Conservation (phyloP, 192 early-diverging fungal species). For the Backusella australiensis region DNA sequence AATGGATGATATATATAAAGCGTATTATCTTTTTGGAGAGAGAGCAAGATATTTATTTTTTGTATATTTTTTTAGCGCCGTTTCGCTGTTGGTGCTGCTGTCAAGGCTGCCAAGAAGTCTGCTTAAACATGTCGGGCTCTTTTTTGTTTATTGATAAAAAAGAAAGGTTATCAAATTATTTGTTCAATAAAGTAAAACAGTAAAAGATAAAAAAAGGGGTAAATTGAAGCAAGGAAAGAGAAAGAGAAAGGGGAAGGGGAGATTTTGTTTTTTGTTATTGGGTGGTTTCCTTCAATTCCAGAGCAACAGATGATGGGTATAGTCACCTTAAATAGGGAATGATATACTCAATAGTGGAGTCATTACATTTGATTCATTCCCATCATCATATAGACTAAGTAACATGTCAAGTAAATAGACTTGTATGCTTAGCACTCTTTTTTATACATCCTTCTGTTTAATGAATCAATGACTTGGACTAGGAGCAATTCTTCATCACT, state of each 20-base stretch:
- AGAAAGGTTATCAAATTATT: slow-evolving; percentile 5
- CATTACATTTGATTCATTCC: no score
- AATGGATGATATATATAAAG: not conserved
- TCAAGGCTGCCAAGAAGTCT: slow-evolving; percentile 4
- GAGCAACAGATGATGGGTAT: no score
- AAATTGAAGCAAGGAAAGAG: not conserved
- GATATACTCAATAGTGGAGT: no score
- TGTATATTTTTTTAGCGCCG: slow-evolving; percentile 3
- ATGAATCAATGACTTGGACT: no score
- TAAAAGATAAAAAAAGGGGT: slow-evolving; percentile 1
- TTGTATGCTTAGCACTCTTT: no score
- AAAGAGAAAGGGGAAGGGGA: no score
- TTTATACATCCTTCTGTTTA: no score
- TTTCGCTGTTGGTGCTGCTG: slow-evolving; percentile 11
- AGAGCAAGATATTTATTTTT: not conserved
- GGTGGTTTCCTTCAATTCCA: not conserved
- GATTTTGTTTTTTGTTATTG: not conserved
- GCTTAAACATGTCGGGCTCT: slow-evolving; percentile 15
- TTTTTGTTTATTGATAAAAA: slow-evolving; percentile 18
- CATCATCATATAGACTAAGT: no score
- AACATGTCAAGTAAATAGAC: no score
- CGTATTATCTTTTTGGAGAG: not conserved
- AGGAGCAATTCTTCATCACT: no score
- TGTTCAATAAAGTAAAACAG: not conserved
- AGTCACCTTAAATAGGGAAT: no score